Conservation (phyloP, 345 rosid genomes). For the Salix koriyanagi region DNA sequence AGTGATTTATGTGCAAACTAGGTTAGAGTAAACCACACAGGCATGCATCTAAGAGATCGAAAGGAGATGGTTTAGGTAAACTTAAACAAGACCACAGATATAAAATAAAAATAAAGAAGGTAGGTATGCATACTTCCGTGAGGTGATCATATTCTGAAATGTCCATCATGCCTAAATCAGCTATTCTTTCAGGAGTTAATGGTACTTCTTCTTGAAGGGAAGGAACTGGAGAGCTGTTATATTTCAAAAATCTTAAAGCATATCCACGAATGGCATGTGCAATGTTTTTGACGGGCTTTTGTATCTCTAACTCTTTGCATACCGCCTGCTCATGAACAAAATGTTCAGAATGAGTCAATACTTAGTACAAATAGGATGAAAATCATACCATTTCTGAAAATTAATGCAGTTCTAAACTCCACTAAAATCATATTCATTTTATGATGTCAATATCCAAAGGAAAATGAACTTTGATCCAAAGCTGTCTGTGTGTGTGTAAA, state of each 20-base stretch:
- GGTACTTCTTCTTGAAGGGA: slow-evolving; percentile 59
- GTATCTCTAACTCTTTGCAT: slow-evolving; percentile 35
- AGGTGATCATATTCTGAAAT: slow-evolving; percentile 62
- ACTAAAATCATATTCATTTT: not conserved
- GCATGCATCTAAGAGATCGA: not conserved
- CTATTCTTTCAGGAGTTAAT: slow-evolving; percentile 50
- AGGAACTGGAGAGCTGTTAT: slow-evolving; percentile 42
- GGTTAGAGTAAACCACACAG: not conserved
- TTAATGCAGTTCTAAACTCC: not conserved
- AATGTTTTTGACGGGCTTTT: slow-evolving; percentile 30
- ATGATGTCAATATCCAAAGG: not conserved
- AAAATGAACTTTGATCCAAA: not conserved
- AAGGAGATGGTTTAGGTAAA: slow-evolving; percentile 1
- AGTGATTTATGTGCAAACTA: slow-evolving; percentile 9
- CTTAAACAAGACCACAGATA: not conserved
- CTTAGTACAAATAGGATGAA: slow-evolving; percentile 9
- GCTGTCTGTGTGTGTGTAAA: not conserved
- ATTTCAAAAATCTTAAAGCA: slow-evolving; percentile 77
- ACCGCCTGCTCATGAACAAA: slow-evolving; percentile 44
- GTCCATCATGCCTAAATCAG: slow-evolving; percentile 51
- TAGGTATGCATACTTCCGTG: slow-evolving; percentile 62
- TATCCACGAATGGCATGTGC: slow-evolving; percentile 52
- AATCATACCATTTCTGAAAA: not conserved
- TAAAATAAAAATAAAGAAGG: not conserved
- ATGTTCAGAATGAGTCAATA: not conserved